phyloP scores from a whole-genome alignment of 1,284 basidiomycete genomes.

The Fomitiporia mediterranea region DNA sequence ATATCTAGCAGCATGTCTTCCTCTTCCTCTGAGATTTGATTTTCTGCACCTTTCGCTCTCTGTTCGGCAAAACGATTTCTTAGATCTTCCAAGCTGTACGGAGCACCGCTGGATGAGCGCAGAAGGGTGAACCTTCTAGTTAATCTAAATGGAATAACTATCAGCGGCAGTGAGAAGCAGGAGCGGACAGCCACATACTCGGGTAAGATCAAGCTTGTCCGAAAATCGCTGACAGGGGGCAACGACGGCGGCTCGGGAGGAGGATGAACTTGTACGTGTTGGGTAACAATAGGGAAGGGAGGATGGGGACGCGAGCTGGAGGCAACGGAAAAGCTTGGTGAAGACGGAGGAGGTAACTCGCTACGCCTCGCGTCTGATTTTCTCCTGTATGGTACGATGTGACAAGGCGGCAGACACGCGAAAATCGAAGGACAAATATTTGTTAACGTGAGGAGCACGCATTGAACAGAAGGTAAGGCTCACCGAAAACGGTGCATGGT shows the following conservation, averaged over 20 bases:
- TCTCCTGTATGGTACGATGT: slow-evolving; percentile 37
- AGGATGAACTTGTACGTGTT: slow-evolving; percentile 30
- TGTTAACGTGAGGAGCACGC: slow-evolving; percentile 22
- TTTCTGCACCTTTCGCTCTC: slow-evolving; percentile 57
- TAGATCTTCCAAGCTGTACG: slow-evolving; percentile 58
- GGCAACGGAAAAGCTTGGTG: slow-evolving; percentile 3
- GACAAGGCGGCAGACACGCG: slow-evolving; percentile 31
- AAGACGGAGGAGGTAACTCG: slow-evolving; percentile 27
- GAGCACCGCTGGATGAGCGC: slow-evolving; percentile 58
- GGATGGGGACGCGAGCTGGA: slow-evolving; percentile 23
- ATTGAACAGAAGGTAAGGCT: slow-evolving; percentile 30
- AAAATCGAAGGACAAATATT: slow-evolving; percentile 29
- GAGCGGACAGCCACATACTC: slow-evolving; percentile 49
- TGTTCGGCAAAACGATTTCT: slow-evolving; percentile 67
- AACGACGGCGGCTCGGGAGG: slow-evolving; percentile 41
- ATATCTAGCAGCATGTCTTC: slow-evolving; percentile 78
- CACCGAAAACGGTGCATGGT: slow-evolving; percentile 80
- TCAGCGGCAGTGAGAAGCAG: slow-evolving; percentile 22
- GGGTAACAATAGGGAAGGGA: slow-evolving; percentile 28
- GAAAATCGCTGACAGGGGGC: slow-evolving; percentile 67
- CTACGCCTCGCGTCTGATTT: slow-evolving; percentile 59
- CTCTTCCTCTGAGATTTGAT: slow-evolving; percentile 72
- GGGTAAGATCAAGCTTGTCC: slow-evolving; percentile 76
- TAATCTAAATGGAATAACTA: slow-evolving; percentile 59
- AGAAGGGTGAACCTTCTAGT: slow-evolving; percentile 75